A percentile compares a stretch with the other conserved stretches of the same genome.
Conservation (phyloP, 2,329 filamentous ascomycete species). For the Sporothrix luriei region DNA sequence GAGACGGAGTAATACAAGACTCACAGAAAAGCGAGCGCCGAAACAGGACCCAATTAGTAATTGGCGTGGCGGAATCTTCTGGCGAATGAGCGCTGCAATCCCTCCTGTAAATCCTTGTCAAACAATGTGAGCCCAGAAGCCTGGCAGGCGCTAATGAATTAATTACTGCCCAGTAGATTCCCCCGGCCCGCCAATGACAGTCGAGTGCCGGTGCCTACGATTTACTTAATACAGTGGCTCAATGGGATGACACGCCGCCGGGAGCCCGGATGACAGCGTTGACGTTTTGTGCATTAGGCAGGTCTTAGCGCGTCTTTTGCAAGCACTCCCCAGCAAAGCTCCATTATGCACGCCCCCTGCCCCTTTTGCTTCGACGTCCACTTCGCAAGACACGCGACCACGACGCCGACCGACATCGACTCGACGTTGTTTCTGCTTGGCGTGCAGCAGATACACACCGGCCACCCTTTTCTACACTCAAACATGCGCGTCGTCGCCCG, state of each 20-base stretch:
- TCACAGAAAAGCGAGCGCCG: not conserved
- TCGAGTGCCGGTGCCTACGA: slow-evolving; percentile 10
- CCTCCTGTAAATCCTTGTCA: slow-evolving; percentile 1
- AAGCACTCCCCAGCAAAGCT: slow-evolving; percentile 1
- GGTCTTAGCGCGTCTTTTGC: slow-evolving; percentile 4
- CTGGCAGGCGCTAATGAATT: not conserved
- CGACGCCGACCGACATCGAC: not conserved
- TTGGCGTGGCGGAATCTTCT: slow-evolving; percentile 17
- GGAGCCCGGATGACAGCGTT: slow-evolving; percentile 6
- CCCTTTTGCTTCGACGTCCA: slow-evolving; percentile 8
- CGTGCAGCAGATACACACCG: not conserved
- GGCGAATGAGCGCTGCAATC: slow-evolving; percentile 14
- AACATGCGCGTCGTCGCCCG: slow-evolving; percentile 32
- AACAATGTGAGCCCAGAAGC: not conserved
- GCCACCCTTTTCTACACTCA: not conserved
- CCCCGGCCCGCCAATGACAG: slow-evolving; percentile 10
- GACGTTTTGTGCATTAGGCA: slow-evolving; percentile 13
- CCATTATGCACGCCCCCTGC: slow-evolving; percentile 11
- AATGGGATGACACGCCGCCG: not conserved
- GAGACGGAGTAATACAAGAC: no score
- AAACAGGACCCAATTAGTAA: slow-evolving; percentile 26
- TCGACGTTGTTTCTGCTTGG: not conserved
- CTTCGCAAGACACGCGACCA: slow-evolving; percentile 18
- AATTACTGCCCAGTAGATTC: not conserved
- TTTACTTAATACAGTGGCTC: not conserved